Conservation (phyloP, 805 yeast genomes). For the Blastobotrys parvus region DNA sequence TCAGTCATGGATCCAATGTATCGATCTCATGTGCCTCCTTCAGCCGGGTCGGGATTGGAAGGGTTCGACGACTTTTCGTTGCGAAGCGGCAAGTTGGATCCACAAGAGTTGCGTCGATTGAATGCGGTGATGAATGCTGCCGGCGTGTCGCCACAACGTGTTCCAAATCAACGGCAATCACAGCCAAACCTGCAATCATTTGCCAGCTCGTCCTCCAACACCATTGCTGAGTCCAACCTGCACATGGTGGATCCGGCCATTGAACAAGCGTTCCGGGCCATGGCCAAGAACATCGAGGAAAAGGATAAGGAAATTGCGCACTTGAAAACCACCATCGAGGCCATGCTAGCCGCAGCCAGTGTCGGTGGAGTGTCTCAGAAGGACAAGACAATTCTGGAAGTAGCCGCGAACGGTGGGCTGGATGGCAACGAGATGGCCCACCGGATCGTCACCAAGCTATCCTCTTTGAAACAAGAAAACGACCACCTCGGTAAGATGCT, state of each 20-base stretch:
- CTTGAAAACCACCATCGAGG: conserved; percentile 55
- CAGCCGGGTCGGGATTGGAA: too few relatives aligned
- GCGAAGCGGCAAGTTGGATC: too few relatives aligned
- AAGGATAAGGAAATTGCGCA: conserved; percentile 47
- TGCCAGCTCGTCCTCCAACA: not conserved
- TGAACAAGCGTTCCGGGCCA: conserved; percentile 40
- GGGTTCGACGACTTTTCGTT: too few relatives aligned
- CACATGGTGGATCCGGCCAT: conserved; percentile 17
- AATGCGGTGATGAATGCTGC: too few relatives aligned
- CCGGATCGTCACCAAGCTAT: conserved; percentile 55
- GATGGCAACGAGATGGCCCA: conserved; percentile 73
- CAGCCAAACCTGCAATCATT: too few relatives aligned
- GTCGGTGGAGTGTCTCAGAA: conserved; percentile 18
- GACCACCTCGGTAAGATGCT: conserved; percentile 57
- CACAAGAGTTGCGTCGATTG: too few relatives aligned
- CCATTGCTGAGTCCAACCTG: not conserved
- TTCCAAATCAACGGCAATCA: too few relatives aligned
- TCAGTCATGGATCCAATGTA: too few relatives aligned
- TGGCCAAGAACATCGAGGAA: conserved; percentile 40
- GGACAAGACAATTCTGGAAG: conserved; percentile 7
- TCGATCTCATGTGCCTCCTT: too few relatives aligned
- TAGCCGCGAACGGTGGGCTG: conserved; percentile 25
- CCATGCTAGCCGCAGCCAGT: conserved; percentile 46
- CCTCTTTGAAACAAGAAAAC: conserved; percentile 57
- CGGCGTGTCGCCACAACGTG: too few relatives aligned